Base-by-base conservation (phyloP, 1,284 basidiomycete species). In the Mycena citricolor region DNA sequence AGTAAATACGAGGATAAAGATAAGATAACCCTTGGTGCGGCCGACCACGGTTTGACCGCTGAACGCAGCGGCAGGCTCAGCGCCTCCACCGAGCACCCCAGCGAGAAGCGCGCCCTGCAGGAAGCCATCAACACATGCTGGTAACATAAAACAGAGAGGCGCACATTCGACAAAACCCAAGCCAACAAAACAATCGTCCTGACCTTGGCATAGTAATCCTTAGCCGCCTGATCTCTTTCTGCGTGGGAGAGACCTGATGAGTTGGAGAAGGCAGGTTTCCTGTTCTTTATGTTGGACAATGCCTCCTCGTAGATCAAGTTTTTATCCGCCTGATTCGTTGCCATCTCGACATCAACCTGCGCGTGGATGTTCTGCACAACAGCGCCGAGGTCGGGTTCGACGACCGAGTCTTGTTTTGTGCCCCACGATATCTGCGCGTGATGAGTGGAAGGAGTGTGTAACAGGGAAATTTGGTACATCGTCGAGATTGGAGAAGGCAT, bases 281-380 rank as follows among this genome's bases (percentile, higher is more conserved):
- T 71, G 25, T 84, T 81, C 39, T 82, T 80, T 31, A 98, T 73
- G 59, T 93, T 92, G 47, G 81, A 76, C 29, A 97, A 72, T 0
- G 94, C 86, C 55, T 94, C 89, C 61, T 94, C 87, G 61, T 98
- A 99, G 17, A 90, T 82, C 31, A 76, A 79, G 60, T 97, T 91
- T 46, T 91, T 84, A 61, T 95, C 93, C 3, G 87, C 86, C 42
- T 89, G 85, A 40, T 90, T 89, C 0, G 89, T 83, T 3, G 89
- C 80, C 56, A 97, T 78, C 54, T 93, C 88, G 44, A 97, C 86
- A 57, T 97, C 91, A 30, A 98, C 91, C 54, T 89, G 82, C 11
- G 81, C 84, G 57, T 86, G 76, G 25, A 76, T 81, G 58, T 89
- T 81, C 59, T 89, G 86, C 19, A 85, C 77, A 35, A 92, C 87